phyloP scores from a whole-genome alignment of 2,329 filamentous ascomycete genomes.

The Ophiocordyceps polyrhachis-furcata region DNA sequence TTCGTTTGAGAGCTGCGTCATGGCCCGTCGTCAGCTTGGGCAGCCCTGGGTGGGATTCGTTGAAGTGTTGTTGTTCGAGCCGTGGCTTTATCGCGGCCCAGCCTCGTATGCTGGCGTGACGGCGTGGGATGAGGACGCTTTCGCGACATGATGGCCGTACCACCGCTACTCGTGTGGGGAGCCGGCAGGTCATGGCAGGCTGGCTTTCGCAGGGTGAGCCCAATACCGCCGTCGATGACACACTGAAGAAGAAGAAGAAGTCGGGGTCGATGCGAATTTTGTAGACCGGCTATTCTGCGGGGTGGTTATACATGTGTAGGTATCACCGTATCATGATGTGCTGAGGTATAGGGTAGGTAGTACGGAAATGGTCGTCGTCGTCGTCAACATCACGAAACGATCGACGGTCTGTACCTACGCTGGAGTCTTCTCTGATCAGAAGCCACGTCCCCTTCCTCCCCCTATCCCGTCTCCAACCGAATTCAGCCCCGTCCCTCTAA shows the following conservation, averaged over 20 bases:
- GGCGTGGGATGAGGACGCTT: not conserved
- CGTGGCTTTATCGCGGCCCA: conserved; percentile 38
- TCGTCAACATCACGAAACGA: not conserved
- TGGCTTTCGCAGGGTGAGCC: no score
- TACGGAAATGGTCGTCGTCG: not conserved
- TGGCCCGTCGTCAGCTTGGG: conserved; percentile 37
- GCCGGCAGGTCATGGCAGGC: conserved; percentile 24
- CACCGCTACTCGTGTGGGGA: conserved; percentile 24
- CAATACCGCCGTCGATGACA: not conserved
- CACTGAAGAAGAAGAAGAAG: not conserved
- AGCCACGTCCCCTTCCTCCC: conserved; percentile 18
- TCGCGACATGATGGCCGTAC: conserved; percentile 13
- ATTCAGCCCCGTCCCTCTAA: conserved; percentile 37
- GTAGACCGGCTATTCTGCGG: conserved; percentile 2
- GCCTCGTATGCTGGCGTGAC: conserved; percentile 27
- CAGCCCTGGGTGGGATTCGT: conserved; percentile 36
- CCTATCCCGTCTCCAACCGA: conserved; percentile 37
- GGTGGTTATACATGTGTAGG: no score
- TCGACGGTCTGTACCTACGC: not conserved
- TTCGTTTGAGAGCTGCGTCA: conserved; percentile 40
- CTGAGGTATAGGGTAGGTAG: conserved; percentile 1
- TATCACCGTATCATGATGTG: no score
- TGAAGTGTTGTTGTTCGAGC: conserved; percentile 38
- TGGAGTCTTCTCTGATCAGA: conserved; percentile 1
- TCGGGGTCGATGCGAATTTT: conserved; percentile 6